Conservation (phyloP, 768 basidiomycete genomes). For the Tulasnella sp. region DNA sequence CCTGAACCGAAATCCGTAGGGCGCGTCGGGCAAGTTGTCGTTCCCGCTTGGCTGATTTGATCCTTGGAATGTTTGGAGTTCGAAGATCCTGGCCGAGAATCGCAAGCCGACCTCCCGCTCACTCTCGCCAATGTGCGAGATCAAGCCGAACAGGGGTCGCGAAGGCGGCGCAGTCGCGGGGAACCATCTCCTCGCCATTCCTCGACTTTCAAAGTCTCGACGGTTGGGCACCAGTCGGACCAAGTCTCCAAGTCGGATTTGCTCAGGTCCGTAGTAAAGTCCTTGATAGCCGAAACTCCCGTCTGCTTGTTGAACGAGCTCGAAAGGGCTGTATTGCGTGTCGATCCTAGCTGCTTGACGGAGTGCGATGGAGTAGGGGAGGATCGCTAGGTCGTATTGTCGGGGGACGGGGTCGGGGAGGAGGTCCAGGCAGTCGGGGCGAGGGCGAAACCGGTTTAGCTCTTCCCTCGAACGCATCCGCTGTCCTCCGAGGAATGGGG, state of each 20-base stretch:
- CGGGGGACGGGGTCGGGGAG: background rate
- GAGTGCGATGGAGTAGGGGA: slow-evolving; percentile 11
- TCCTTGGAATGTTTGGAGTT: background rate
- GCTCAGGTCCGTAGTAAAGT: slow-evolving; percentile 1
- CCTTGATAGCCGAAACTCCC: background rate
- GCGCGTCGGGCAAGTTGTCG: background rate
- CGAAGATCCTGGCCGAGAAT: slow-evolving; percentile 2
- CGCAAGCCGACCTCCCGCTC: background rate
- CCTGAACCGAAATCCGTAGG: background rate
- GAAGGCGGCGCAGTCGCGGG: background rate
- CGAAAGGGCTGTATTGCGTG: background rate
- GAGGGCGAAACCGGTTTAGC: slow-evolving; percentile 7
- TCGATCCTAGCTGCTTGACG: background rate
- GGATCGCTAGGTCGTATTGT: background rate
- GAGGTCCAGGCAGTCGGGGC: background rate
- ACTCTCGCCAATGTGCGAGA: background rate
- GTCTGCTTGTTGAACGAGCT: background rate
- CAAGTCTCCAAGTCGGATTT: background rate
- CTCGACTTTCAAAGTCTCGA: background rate
- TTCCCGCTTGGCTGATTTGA: background rate
- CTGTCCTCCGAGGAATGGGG: background rate
- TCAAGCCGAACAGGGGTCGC: background rate
- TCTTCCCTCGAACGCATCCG: background rate
- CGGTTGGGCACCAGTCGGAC: background rate
- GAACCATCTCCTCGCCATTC: background rate